Conservation (phyloP, 129 eudicot genomes). For the sunflower (Helianthus annuus) region HanXRQr2.0-SUNRISE NC_035442.2:123146809-123147308, state of each 20-base stretch:
- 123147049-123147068: not conserved
- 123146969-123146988: slow-evolving; percentile 86
- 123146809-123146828: slow-evolving; percentile 22
- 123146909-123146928: slow-evolving; percentile 93
- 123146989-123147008: slow-evolving; percentile 69
- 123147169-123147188: too few relatives aligned
- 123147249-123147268: too few relatives aligned
- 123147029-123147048: not conserved
- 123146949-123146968: slow-evolving; percentile 94
- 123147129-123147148: too few relatives aligned
- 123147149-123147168: too few relatives aligned
- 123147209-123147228: too few relatives aligned
- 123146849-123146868: slow-evolving; percentile 90
- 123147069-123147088: not conserved
- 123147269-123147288: too few relatives aligned
- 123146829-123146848: slow-evolving; percentile 49
- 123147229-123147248: too few relatives aligned
- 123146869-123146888: slow-evolving; percentile 89
- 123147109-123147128: too few relatives aligned
- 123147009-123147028: not conserved
- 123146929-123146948: slow-evolving; percentile 93
- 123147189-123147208: too few relatives aligned
- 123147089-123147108: not conserved
- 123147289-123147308: too few relatives aligned
- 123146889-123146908: slow-evolving; percentile 83